A percentile compares a stretch with the other conserved stretches of the same genome.
These are phyloP conservation scores for Stentor coeruleus DNA, from an alignment of 73 alveolate genomes.

Conservation along the genomic window DNA sequence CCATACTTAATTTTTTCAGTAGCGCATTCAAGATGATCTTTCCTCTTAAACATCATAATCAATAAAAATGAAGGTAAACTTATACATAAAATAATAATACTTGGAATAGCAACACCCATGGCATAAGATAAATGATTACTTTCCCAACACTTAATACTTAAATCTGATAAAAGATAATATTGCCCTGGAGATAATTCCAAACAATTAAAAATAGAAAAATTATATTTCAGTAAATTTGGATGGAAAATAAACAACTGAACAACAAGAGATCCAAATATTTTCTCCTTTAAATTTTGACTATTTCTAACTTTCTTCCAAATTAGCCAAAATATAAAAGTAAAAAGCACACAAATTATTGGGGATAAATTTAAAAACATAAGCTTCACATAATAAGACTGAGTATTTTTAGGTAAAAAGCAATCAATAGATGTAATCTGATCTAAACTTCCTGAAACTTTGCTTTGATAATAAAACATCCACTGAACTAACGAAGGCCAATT, in stretches of 20 bases:
- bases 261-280: neutral
- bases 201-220: conserved; percentile 6
- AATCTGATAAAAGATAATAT: conserved; percentile 31
- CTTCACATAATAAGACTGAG: neutral
- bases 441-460: conserved; percentile 34
- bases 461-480: conserved; percentile 27
- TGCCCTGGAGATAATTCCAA: conserved; percentile 4
- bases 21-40: neutral
- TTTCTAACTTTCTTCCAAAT: neutral
- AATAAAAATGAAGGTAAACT: conserved; percentile 34
- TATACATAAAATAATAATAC: conserved; percentile 38
- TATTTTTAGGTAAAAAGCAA: conserved; percentile 38
- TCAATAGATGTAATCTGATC: conserved; percentile 48
- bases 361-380: too few species aligned
- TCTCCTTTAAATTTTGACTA: neutral
- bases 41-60: neutral
- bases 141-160: conserved; percentile 32
- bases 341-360: neutral
- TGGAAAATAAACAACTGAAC: conserved; percentile 18
- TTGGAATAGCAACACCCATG: conserved; percentile 36
- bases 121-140: conserved; percentile 23
- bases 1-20: conserved; percentile 25
- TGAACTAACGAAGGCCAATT: conserved; percentile 47
- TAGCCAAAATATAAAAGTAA: neutral
- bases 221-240: neutral